Base-by-base conservation (phyloP, 441 rosid genomes). In the Hura crepitans region DNA sequence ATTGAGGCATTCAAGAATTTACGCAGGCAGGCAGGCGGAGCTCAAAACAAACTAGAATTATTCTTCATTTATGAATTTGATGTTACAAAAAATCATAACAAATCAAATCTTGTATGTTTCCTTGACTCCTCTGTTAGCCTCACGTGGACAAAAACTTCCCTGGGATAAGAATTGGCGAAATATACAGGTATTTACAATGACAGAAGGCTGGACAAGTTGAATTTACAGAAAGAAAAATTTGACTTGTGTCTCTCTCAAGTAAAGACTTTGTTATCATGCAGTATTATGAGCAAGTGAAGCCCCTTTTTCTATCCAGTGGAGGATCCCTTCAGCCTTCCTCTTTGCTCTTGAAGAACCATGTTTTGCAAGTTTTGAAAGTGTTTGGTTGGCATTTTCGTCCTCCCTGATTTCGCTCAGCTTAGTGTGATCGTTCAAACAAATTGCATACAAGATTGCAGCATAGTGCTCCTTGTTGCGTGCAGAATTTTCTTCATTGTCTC, bases 391-490 rank as follows among this genome's bases (percentile, higher is more conserved):
- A 17, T 46, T 81, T 72, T 91, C 97, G 65, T 91, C 96, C 73
- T 87, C 90, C 77, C 79, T 82, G 18, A 93, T 71, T 56, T 82
- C 84, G 71, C 75, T 87, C 87, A 83, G 81, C 78, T 79, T 86
- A 60, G 83, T 81, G 71, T 87, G 81, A 43, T 93, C 94, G 35
- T 72, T 82, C 39, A 83, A 71, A 75, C 87, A 91, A 74, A 93
- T 80, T 5, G 86, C 82, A 60, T 89, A 83, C 50, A 91, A 75
- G 63, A 93, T 85, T 46, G 89, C 94, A 2, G 81, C 79, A 20
- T 87, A 86, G 47, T 93, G 91, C 84, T 93, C 98, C 85, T 89
- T 88, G 77, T 79, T 93, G 4, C 87, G 81, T 17, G 82, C 87
- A 55, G 88, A 86, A 43, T 75, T 75, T 54, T 85, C 84, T n/a